Conservation (phyloP, 768 basidiomycete species). For the Rhizopogon vinicolor region DNA sequence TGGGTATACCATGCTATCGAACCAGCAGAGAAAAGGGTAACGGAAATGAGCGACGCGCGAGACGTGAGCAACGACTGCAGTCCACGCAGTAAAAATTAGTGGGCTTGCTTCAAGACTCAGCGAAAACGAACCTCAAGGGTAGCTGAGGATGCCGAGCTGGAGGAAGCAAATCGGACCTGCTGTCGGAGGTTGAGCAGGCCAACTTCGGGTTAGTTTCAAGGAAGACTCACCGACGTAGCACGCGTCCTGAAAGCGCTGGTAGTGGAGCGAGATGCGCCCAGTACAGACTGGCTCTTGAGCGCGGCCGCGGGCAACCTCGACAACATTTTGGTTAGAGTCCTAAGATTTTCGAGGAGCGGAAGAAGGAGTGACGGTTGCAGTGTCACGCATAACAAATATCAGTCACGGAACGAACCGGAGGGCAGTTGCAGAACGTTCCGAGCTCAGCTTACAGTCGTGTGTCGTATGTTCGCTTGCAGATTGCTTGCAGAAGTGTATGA, state of each 20-base stretch:
- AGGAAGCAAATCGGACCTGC: constrained; percentile 72
- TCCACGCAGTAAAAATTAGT: neutral
- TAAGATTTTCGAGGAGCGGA: constrained; percentile 41
- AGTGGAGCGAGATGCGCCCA: constrained; percentile 42
- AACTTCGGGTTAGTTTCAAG: constrained; percentile 9
- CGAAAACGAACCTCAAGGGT: constrained; percentile 57
- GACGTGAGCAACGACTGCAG: constrained; percentile 62
- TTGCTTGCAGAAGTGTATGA: neutral
- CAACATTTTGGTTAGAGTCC: constrained; percentile 59
- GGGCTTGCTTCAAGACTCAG: neutral
- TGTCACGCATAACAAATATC: constrained; percentile 41
- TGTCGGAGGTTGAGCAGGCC: constrained; percentile 17
- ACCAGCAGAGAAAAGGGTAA: constrained; percentile 74
- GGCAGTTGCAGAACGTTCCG: constrained; percentile 15
- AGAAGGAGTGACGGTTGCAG: constrained; percentile 26
- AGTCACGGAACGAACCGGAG: constrained; percentile 48
- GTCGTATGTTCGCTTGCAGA: too few relatives aligned
- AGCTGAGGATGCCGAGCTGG: constrained; percentile 49
- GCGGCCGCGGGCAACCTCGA: constrained; percentile 76
- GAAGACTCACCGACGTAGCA: constrained; percentile 43
- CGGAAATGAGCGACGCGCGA: constrained; percentile 69
- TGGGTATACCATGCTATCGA: constrained; percentile 97
- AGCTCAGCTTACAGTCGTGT: neutral
- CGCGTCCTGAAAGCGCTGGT: constrained; percentile 39
- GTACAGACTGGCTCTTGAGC: constrained; percentile 52